Conservation (phyloP, 2,329 filamentous ascomycete genomes). For the Aspergillus brunneoviolaceus region DNA sequence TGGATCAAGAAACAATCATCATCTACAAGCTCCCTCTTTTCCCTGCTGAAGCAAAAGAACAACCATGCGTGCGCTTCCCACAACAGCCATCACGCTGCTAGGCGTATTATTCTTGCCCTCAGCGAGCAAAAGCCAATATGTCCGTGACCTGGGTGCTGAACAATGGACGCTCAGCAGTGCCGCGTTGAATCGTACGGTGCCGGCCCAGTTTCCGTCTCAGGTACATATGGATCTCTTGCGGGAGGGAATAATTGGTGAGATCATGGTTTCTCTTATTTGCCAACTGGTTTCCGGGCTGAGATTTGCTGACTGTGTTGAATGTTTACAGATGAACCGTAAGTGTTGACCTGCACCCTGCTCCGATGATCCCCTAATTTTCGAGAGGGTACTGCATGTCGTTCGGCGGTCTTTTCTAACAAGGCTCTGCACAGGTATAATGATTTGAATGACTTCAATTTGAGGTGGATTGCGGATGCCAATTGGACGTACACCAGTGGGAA, state of each 20-base stretch:
- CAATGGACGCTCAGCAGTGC: conserved; percentile 49
- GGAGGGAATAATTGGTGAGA: conserved; percentile 53
- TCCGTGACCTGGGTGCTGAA: conserved; percentile 45
- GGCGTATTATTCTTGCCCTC: background rate
- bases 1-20: too few species aligned
- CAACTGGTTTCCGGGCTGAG: background rate
- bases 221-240: conserved; percentile 59
- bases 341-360: too few species aligned
- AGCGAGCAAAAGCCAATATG: conserved; percentile 22
- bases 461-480: conserved; percentile 59
- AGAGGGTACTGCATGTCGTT: conserved; percentile 3
- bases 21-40: background rate
- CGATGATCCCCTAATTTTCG: background rate
- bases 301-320: conserved; percentile 2
- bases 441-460: conserved; percentile 59
- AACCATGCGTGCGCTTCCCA: too few species aligned
- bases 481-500: conserved; percentile 61
- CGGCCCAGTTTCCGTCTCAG: conserved; percentile 57
- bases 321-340: conserved; percentile 36
- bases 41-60: too few species aligned
- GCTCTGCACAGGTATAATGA: conserved; percentile 46
- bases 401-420: background rate
- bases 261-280: conserved; percentile 19
- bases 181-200: conserved; percentile 52
- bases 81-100: background rate